Evolutionary conservation across 345 rosid species (phyloP).

Genomic region (Lepidium africanum): DNA sequence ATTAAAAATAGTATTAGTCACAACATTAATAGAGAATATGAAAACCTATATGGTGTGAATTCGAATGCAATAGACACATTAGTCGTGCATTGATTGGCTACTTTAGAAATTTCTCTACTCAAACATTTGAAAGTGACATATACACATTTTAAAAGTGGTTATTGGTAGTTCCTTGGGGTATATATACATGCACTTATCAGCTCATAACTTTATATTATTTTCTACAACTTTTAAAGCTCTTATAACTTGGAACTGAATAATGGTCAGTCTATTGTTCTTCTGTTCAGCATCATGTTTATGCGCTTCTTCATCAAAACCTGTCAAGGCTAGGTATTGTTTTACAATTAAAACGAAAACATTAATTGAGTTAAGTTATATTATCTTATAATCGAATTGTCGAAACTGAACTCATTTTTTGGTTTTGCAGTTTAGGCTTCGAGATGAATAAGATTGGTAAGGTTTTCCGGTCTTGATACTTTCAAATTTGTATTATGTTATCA

Average conservation of each 20-base stretch:
- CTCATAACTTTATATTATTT: not conserved
- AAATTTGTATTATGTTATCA: not conserved
- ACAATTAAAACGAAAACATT: not conserved
- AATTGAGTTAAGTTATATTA: not conserved
- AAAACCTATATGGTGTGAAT: constrained; percentile 11
- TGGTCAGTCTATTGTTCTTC: constrained; percentile 6
- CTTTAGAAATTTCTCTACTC: constrained; percentile 23
- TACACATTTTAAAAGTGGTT: constrained; percentile 1
- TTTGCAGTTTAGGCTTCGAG: constrained; percentile 14
- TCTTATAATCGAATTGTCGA: not conserved
- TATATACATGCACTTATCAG: constrained; percentile 7
- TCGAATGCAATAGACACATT: constrained; percentile 1
- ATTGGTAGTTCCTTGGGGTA: not conserved
- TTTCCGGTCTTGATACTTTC: not conserved
- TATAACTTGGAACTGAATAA: constrained; percentile 1
- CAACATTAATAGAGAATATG: constrained; percentile 1
- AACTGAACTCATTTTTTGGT: not conserved
- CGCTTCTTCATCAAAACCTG: constrained; percentile 8
- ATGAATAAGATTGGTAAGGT: constrained; percentile 18
- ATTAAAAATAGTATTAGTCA: not conserved
- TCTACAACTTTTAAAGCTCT: not conserved
- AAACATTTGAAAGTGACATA: constrained; percentile 19
- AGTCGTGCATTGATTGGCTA: constrained; percentile 22
- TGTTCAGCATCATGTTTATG: not conserved
- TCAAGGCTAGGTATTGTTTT: constrained; percentile 20